Conservation (phyloP, 306 rosid genomes). For the Quercus ilex region DNA sequence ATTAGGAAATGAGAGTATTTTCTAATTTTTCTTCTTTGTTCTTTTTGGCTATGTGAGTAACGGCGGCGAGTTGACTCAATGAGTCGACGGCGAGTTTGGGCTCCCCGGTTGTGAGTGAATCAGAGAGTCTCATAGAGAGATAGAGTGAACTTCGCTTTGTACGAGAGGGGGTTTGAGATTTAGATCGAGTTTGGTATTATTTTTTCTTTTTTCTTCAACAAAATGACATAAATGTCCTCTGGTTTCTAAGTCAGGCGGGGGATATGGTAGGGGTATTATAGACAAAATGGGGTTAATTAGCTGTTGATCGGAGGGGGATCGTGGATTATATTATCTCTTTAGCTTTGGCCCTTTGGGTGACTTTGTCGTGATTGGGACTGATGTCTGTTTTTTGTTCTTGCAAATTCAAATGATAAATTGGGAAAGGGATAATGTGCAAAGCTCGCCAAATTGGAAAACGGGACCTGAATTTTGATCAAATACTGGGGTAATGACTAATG, state of each 20-base stretch:
- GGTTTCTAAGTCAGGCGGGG: neutral
- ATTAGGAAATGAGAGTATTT: constrained; percentile 26
- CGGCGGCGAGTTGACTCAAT: constrained; percentile 43
- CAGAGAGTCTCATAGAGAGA: neutral
- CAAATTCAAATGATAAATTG: too few species aligned
- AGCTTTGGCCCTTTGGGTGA: too few species aligned
- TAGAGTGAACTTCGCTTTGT: neutral
- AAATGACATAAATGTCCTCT: constrained; percentile 20
- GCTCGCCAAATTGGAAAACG: too few species aligned
- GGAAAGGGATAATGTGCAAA: too few species aligned
- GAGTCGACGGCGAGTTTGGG: constrained; percentile 3
- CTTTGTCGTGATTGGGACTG: too few species aligned
- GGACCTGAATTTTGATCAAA: too few species aligned
- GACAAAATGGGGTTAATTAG: neutral
- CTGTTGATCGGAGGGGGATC: neutral
- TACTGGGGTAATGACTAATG: too few species aligned
- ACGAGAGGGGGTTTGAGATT: constrained; percentile 24
- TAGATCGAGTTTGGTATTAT: constrained; percentile 26
- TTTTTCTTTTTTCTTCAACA: neutral
- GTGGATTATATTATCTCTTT: neutral
- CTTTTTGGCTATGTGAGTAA: constrained; percentile 6
- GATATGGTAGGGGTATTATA: neutral
- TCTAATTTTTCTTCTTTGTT: constrained; percentile 2
- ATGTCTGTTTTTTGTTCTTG: too few species aligned
- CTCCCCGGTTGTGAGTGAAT: neutral